Evolutionary conservation across 1,284 basidiomycete species (phyloP).

Genomic region (Pseudozyma sp.): DNA sequence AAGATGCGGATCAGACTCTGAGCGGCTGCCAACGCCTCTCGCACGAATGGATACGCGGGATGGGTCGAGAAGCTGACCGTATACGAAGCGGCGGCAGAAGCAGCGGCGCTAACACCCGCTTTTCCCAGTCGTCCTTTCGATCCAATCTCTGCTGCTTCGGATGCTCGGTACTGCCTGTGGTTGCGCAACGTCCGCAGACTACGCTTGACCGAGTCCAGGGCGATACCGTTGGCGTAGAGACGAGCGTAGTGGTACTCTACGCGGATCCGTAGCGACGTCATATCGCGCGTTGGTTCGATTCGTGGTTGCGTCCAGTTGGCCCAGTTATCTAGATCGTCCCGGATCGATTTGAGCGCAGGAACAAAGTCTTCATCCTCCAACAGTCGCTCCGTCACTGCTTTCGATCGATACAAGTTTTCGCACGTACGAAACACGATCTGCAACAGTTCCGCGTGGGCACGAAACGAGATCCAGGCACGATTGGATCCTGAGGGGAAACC

Average conservation of each 20-base stretch:
- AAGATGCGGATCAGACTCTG: slow-evolving; percentile 54
- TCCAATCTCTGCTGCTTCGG: slow-evolving; percentile 50
- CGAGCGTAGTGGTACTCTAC: slow-evolving; percentile 57
- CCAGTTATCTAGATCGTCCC: slow-evolving; percentile 52
- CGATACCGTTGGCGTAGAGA: slow-evolving; percentile 51
- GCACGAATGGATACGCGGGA: slow-evolving; percentile 53
- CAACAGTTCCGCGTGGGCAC: slow-evolving; percentile 45
- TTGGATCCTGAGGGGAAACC: slow-evolving; percentile 40
- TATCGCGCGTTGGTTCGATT: slow-evolving; percentile 49
- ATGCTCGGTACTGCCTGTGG: slow-evolving; percentile 42
- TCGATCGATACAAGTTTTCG: slow-evolving; percentile 51
- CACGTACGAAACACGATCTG: slow-evolving; percentile 53
- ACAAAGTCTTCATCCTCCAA: slow-evolving; percentile 53
- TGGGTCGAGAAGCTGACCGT: slow-evolving; percentile 50
- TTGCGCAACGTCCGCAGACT: slow-evolving; percentile 39
- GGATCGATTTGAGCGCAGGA: slow-evolving; percentile 47
- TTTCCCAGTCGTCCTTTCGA: slow-evolving; percentile 40
- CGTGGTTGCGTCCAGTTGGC: slow-evolving; percentile 51
- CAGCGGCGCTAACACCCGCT: slow-evolving; percentile 17
- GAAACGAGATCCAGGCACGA: slow-evolving; percentile 50
- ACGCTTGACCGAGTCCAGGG: slow-evolving; percentile 52
- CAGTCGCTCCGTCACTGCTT: slow-evolving; percentile 44
- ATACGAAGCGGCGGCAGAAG: slow-evolving; percentile 28
- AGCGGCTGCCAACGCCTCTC: slow-evolving; percentile 51
- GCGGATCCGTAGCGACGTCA: slow-evolving; percentile 49